Evolutionary conservation across 2,329 filamentous ascomycete genomes (phyloP).

Genomic region (Escovopsis weberi): DNA sequence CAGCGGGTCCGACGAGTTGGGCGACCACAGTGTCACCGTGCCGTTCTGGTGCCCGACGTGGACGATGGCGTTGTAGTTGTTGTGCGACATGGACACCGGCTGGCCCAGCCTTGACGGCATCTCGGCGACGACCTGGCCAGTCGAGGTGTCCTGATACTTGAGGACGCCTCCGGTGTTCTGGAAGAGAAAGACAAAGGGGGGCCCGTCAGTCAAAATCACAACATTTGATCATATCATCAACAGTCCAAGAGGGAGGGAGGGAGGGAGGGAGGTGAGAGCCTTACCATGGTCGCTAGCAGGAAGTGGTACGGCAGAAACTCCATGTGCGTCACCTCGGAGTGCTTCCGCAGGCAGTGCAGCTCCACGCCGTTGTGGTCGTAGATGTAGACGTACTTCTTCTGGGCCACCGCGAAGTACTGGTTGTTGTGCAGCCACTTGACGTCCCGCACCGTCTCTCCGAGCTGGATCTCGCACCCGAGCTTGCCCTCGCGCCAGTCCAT

Average conservation of each 20-base stretch:
- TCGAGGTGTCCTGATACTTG: slow-evolving; percentile 92
- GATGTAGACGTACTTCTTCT: slow-evolving; percentile 95
- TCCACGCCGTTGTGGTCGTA: slow-evolving; percentile 88
- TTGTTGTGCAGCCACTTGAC: slow-evolving; percentile 89
- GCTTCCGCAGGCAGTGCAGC: slow-evolving; percentile 79
- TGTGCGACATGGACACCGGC: slow-evolving; percentile 72
- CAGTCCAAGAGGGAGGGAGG: too few relatives aligned
- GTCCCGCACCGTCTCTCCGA: slow-evolving; percentile 82
- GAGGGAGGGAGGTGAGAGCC: slow-evolving; percentile 16
- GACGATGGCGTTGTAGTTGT: slow-evolving; percentile 81
- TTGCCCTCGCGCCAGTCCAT: slow-evolving; percentile 95
- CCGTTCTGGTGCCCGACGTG: slow-evolving; percentile 93
- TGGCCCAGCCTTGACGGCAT: slow-evolving; percentile 72
- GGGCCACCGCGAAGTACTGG: slow-evolving; percentile 85
- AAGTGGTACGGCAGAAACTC: slow-evolving; percentile 97
- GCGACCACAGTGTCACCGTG: slow-evolving; percentile 88
- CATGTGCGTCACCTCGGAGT: slow-evolving; percentile 82
- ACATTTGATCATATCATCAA: too few relatives aligned
- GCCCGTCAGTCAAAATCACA: neutral
- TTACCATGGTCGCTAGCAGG: slow-evolving; percentile 69
- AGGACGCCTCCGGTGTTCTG: slow-evolving; percentile 68
- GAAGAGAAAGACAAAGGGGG: neutral
- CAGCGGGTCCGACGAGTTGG: slow-evolving; percentile 71
- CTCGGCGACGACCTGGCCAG: slow-evolving; percentile 76
- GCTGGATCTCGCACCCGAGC: slow-evolving; percentile 77